Conservation (phyloP, 1,284 basidiomycete genomes). For the Pseudomicrostroma phylloplanum region DNA sequence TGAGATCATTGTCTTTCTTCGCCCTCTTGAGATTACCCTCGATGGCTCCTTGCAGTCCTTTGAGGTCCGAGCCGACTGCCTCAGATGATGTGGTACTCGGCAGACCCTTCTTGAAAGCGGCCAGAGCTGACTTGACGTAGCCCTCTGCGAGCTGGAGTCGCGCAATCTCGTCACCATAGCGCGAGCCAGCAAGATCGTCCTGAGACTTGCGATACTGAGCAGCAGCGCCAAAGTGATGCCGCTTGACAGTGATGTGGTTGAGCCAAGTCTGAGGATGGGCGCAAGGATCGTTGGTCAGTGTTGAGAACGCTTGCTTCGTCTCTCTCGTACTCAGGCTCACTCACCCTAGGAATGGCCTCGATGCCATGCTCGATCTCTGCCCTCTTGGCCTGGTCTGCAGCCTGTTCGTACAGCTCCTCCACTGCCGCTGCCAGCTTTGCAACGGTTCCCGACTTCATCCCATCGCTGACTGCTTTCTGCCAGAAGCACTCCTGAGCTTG, state of each 20-base stretch:
- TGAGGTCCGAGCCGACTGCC: slow-evolving; percentile 39
- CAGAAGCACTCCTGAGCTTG: slow-evolving; percentile 96
- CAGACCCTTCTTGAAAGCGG: slow-evolving; percentile 62
- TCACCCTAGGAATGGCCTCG: slow-evolving; percentile 3
- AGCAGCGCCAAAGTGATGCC: slow-evolving; percentile 79
- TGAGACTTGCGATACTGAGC: slow-evolving; percentile 82
- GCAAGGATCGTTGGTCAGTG: slow-evolving; percentile 26
- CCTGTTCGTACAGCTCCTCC: slow-evolving; percentile 30
- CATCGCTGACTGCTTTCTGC: slow-evolving; percentile 68
- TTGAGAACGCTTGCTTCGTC: slow-evolving; percentile 58
- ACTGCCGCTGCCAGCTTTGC: slow-evolving; percentile 77
- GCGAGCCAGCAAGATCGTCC: slow-evolving; percentile 76
- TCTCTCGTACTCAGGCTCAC: slow-evolving; percentile 12
- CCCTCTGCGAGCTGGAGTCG: slow-evolving; percentile 36
- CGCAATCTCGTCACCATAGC: slow-evolving; percentile 43
- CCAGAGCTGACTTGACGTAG: slow-evolving; percentile 67
- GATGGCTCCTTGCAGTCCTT: slow-evolving; percentile 66
- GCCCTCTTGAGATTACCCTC: slow-evolving; percentile 59
- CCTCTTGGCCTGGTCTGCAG: slow-evolving; percentile 15
- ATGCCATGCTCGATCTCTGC: slow-evolving; percentile 9
- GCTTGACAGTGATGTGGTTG: slow-evolving; percentile 74
- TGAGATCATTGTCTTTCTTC: slow-evolving; percentile 82
- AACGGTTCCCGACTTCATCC: slow-evolving; percentile 58
- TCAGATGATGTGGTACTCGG: slow-evolving; percentile 48
- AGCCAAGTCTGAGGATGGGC: slow-evolving; percentile 64